Conservation (phyloP, 2,329 filamentous ascomycete species). For the Peltaster fructicola region DNA sequence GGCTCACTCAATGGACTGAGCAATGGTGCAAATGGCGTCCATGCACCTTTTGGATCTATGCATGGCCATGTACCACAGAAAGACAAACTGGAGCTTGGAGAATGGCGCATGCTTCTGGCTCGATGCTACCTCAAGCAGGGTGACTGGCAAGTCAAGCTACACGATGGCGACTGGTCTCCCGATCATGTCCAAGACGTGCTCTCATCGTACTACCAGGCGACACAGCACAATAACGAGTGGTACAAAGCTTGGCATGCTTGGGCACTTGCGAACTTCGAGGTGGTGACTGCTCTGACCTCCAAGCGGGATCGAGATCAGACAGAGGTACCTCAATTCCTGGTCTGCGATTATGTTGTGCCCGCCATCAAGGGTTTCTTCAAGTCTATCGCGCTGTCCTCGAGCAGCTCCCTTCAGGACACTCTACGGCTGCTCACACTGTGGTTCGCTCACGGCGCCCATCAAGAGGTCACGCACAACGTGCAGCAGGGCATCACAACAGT, state of each 20-base stretch:
- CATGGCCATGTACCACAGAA: constrained; percentile 18
- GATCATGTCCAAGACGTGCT: constrained; percentile 77
- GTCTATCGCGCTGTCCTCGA: constrained; percentile 79
- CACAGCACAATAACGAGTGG: constrained; percentile 83
- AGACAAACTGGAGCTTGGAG: constrained; percentile 30
- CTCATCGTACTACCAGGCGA: constrained; percentile 78
- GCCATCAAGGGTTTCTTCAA: constrained; percentile 94
- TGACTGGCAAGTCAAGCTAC: constrained; percentile 79
- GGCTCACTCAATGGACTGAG: constrained; percentile 22
- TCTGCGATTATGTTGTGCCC: constrained; percentile 80
- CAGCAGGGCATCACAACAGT: constrained; percentile 82
- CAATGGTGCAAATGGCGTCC: constrained; percentile 23
- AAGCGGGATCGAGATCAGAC: constrained; percentile 43
- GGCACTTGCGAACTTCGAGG: constrained; percentile 96
- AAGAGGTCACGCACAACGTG: constrained; percentile 75
- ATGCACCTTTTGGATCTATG: constrained; percentile 17
- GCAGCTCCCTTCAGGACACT: constrained; percentile 89
- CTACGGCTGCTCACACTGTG: constrained; percentile 82
- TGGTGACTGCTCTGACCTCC: constrained; percentile 65
- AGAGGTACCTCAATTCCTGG: constrained; percentile 45
- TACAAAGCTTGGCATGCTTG: constrained; percentile 99
- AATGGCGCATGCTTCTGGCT: constrained; percentile 56
- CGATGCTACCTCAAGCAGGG: constrained; percentile 94
- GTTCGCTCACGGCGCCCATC: constrained; percentile 82
- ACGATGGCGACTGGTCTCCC: constrained; percentile 77